Evolutionary conservation across 805 yeast genomes (phyloP).

Genomic region (Hanseniaspora clermontiae): DNA sequence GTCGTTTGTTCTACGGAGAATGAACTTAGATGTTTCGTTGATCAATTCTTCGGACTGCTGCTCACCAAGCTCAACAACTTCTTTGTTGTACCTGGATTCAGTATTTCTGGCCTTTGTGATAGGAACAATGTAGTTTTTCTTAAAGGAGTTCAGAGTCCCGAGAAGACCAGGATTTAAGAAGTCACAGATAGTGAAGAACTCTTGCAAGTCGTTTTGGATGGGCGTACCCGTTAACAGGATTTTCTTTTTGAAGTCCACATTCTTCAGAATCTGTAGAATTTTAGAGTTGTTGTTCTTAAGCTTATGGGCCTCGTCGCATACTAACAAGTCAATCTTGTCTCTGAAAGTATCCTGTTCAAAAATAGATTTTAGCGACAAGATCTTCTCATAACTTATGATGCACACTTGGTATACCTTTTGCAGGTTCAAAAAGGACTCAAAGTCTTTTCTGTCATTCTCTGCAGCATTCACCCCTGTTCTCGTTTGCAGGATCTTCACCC

Average conservation of each 20-base stretch:
- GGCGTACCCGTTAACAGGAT: slow-evolving; percentile 80
- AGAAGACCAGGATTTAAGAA: slow-evolving; percentile 76
- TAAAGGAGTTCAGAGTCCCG: slow-evolving; percentile 49
- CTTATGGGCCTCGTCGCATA: slow-evolving; percentile 94
- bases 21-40: slow-evolving; percentile 49
- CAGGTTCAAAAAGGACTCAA: slow-evolving; percentile 50
- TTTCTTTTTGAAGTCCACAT: slow-evolving; percentile 42
- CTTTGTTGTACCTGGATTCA: slow-evolving; percentile 40
- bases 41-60: slow-evolving; percentile 52
- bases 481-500: slow-evolving; percentile 48
- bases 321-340: slow-evolving; percentile 54
- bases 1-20: slow-evolving; percentile 58
- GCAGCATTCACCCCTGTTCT: slow-evolving; percentile 27
- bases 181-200: slow-evolving; percentile 67
- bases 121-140: slow-evolving; percentile 53
- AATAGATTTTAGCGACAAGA: slow-evolving; percentile 30
- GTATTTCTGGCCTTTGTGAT: slow-evolving; percentile 59
- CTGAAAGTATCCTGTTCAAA: slow-evolving; percentile 24
- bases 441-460: slow-evolving; percentile 42
- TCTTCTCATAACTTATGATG: slow-evolving; percentile 78
- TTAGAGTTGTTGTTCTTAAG: slow-evolving; percentile 65
- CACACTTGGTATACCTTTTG: slow-evolving; percentile 64
- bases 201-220: slow-evolving; percentile 79
- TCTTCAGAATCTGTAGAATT: slow-evolving; percentile 48
- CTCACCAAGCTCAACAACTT: slow-evolving; percentile 44